Percentiles rank a stretch among this genome's conserved stretches.
These are phyloP conservation scores for Chaetomium fimeti DNA, from an alignment of 495 filamentous ascomycete species.

Conservation along the genomic window DNA sequence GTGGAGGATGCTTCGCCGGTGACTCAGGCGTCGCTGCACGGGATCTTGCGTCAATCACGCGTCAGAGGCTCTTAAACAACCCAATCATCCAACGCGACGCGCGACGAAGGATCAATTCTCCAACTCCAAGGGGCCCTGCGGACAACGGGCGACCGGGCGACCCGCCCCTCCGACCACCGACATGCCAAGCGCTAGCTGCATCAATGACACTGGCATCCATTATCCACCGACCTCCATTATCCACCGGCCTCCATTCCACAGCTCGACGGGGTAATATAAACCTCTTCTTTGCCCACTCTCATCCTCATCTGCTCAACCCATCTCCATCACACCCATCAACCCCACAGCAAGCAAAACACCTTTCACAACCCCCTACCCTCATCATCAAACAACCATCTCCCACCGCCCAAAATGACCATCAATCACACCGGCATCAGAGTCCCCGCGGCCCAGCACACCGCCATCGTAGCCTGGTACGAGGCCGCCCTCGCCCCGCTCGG, in stretches of 20 bases:
- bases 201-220: not conserved
- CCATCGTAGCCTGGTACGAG: constrained; percentile 25
- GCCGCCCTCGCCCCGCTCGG: constrained; percentile 29
- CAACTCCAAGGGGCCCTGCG: not conserved
- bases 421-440: constrained; percentile 27
- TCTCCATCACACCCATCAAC: not conserved
- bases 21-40: constrained; percentile 10
- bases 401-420: constrained; percentile 27
- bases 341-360: not conserved
- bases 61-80: not conserved
- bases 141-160: not conserved
- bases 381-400: not conserved
- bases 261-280: not conserved
- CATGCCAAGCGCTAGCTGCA: not conserved
- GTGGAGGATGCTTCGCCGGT: not conserved
- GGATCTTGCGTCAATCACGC: constrained; percentile 15
- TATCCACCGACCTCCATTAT: not conserved
- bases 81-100: constrained; percentile 14
- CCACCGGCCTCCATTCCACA: not conserved
- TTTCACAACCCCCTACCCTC: not conserved
- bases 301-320: not conserved
- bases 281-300: not conserved
- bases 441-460: constrained; percentile 14
- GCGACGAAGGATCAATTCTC: not conserved
- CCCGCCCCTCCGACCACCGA: not conserved